A percentile compares a stretch with the other conserved stretches of the same genome.
Conservation (phyloP, 257 asterid species). For the Thymus mandschuricus region DNA sequence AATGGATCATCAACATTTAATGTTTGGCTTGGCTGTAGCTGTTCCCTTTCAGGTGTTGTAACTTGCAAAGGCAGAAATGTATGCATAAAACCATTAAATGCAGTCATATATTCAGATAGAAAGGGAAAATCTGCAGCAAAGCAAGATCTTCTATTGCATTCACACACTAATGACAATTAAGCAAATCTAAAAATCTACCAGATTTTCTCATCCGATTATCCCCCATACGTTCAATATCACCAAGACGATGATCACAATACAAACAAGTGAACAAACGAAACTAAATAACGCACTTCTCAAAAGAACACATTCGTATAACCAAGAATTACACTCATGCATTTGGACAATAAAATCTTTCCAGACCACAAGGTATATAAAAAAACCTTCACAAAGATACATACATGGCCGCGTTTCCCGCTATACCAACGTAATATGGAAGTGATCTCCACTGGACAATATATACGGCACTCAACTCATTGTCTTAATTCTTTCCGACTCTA, state of each 20-base stretch:
- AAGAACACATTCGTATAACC: neutral
- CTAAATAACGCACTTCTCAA: neutral
- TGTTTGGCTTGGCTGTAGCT: no score
- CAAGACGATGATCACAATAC: neutral
- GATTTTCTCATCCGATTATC: no score
- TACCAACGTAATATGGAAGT: neutral
- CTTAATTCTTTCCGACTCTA: conserved; percentile 21
- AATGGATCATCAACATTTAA: no score
- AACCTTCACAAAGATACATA: conserved; percentile 26
- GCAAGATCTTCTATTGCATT: no score
- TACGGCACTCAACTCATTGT: conserved; percentile 6
- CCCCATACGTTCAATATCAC: neutral
- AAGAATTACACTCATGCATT: no score
- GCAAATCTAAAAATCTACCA: neutral
- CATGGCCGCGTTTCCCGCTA: neutral
- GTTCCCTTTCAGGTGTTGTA: no score
- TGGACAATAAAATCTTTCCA: no score
- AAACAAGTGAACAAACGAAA: neutral
- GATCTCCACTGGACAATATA: conserved; percentile 26
- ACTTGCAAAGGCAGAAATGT: no score
- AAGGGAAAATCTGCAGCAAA: no score
- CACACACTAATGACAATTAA: neutral
- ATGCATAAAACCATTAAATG: no score
- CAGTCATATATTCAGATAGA: neutral
- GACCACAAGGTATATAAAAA: conserved; percentile 1